These are phyloP conservation scores for Saposhnikovia divaricata DNA, from an alignment of 129 eudicot genomes.

Conservation along the genomic window DNA sequence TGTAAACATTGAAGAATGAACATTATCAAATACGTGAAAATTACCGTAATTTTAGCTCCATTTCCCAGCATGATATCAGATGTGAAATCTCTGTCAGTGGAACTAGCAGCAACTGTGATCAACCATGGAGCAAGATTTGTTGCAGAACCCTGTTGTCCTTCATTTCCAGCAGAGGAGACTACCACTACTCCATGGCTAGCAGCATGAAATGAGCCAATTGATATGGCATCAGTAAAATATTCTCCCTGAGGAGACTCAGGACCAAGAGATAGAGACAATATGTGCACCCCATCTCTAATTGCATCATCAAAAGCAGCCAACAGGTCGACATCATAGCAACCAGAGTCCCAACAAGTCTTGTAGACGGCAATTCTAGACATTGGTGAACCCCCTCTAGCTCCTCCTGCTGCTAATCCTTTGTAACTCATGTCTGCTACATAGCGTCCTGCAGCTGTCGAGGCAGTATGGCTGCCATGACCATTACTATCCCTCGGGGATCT, in stretches of 20 bases:
- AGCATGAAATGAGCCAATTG: conserved; percentile 78
- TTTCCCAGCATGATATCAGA: conserved; percentile 61
- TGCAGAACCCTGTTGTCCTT: conserved; percentile 53
- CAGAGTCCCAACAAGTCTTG: conserved; percentile 83
- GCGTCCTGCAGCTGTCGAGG: conserved; percentile 83
- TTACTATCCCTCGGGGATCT: conserved; percentile 65
- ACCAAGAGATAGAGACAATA: conserved; percentile 63
- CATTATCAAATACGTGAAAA: not conserved
- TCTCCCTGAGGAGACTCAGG: conserved; percentile 77
- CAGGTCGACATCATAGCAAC: conserved; percentile 75
- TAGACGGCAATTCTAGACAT: conserved; percentile 85
- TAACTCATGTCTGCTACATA: conserved; percentile 57
- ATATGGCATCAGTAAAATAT: conserved; percentile 76
- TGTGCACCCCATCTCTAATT: conserved; percentile 73
- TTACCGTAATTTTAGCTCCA: conserved; percentile 50
- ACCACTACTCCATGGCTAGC: conserved; percentile 70
- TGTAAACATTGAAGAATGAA: not conserved
- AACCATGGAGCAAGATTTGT: conserved; percentile 90
- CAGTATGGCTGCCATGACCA: conserved; percentile 91
- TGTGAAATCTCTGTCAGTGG: conserved; percentile 68
- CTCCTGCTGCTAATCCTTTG: conserved; percentile 63
- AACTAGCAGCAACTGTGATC: conserved; percentile 78
- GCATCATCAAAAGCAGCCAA: conserved; percentile 92
- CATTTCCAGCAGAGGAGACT: conserved; percentile 78
- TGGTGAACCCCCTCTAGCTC: conserved; percentile 85